Base-by-base conservation (phyloP, 2,329 filamentous ascomycete genomes). In the Nemania bipapillata region DNA sequence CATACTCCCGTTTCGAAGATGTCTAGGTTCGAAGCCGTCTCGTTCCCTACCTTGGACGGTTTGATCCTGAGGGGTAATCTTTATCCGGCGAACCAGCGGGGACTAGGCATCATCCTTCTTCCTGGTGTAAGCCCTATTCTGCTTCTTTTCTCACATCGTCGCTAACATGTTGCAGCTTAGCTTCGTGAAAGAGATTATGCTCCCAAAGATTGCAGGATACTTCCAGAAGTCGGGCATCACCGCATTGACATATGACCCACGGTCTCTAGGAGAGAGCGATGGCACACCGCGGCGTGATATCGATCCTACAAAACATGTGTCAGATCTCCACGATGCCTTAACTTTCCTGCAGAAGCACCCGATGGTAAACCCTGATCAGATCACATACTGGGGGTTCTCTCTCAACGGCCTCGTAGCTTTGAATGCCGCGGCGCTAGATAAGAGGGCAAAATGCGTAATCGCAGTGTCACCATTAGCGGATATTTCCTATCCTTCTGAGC, bases 161-260 rank as follows among this genome's bases (percentile, higher is more conserved):
- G 11, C 37, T 42, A 5, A 42, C 2, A n/a, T 45, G 40, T 20
- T 7, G 1, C 7, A 61, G 58, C 42, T 61, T 32, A 61, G 40
- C 12, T 20, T 11, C 22, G 15, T 22, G 4, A 45, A 22, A 17
- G 60, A 63, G 0, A 22, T 63, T 15, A 1, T 37, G 1, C 26
- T 63, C 2, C 59, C 59, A 1, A 15, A 40, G 4, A n/a, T 58
- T 22, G 60, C 60, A 4, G 26, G 47, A 22, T 26, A 15, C 6
- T 66, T 66, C n/a, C 63, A 66, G 17, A 11, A 40, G 20, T 15
- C 35, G 2, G 56, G 50, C 24, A 61, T 66, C 15, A 61, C 56
- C 11, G 56, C 56, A 3, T 20, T 66, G 11, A 6, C 26, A 1
- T 66, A 61, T n/a, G 63, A 66, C 20, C 63, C 56, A 26, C 56